These are phyloP conservation scores for Arachis hypogaea DNA, from an alignment of 306 rosid species.

Conservation along the genomic window DNA sequence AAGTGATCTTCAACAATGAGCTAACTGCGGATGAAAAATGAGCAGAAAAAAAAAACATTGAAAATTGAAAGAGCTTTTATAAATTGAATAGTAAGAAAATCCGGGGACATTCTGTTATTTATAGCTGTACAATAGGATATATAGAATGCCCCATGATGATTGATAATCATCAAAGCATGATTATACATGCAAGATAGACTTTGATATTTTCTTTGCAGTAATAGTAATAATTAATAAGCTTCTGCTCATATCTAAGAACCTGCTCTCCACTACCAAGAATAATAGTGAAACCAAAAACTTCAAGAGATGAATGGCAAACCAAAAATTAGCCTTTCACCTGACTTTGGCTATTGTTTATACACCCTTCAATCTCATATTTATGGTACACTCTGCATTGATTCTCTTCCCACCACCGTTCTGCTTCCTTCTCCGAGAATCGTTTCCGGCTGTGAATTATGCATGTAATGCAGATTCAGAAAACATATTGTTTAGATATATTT, in stretches of 20 bases:
- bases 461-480: conserved; percentile 33
- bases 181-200: conserved; percentile 26
- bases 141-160: conserved; percentile 37
- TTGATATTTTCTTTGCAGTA: conserved; percentile 38
- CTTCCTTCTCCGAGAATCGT: conserved; percentile 68
- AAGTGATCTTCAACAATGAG: no score
- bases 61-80: not conserved
- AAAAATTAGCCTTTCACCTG: conserved; percentile 47
- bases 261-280: conserved; percentile 28
- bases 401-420: conserved; percentile 87
- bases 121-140: conserved; percentile 40
- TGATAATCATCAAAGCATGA: conserved; percentile 35
- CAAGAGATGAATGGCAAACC: conserved; percentile 45
- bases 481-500: not conserved
- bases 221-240: not conserved
- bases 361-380: conserved; percentile 71
- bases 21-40: no score
- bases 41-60: not conserved
- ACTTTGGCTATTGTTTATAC: conserved; percentile 48
- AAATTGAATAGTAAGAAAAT: conserved; percentile 22
- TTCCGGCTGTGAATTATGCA: conserved; percentile 60
- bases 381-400: conserved; percentile 65
- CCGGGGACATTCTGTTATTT: conserved; percentile 37
- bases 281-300: conserved; percentile 24
- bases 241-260: conserved; percentile 26